Percentiles rank a stretch among this genome's conserved stretches.
phyloP scores from a whole-genome alignment of 2,329 filamentous ascomycete species.

The Alternaria ventricosa region DNA sequence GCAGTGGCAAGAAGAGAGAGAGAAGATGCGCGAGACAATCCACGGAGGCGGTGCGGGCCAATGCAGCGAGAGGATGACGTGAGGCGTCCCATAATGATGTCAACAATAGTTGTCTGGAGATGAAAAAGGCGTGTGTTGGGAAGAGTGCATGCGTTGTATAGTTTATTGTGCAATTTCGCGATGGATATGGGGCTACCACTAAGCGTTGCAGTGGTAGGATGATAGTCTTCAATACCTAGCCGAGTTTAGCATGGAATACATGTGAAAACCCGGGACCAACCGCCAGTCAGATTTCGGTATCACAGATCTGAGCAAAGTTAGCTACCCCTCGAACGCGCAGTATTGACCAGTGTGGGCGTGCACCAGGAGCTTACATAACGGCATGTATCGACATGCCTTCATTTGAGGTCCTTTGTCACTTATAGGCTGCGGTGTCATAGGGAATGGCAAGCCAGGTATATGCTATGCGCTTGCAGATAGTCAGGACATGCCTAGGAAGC shows the following conservation, averaged over 20 bases:
- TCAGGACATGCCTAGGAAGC: background rate
- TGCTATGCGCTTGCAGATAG: background rate
- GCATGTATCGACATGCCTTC: background rate
- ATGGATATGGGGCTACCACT: background rate
- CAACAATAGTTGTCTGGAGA: background rate
- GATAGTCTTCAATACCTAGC: background rate
- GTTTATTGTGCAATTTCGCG: background rate
- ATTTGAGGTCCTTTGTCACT: too few species aligned
- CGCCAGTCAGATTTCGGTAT: background rate
- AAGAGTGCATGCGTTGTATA: background rate
- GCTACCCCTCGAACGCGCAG: background rate
- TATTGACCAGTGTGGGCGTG: background rate
- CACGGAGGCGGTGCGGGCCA: background rate
- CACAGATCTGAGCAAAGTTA: background rate
- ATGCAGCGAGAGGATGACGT: background rate
- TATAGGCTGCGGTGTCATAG: background rate
- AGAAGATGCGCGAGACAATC: background rate
- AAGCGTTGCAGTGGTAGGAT: background rate
- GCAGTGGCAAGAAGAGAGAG: conserved; percentile 9
- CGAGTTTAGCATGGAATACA: background rate
- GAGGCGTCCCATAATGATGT: background rate
- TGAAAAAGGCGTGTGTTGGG: background rate
- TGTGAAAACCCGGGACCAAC: background rate
- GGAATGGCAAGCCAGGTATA: background rate
- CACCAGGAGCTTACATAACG: background rate